Base-by-base conservation (phyloP, 1,139 yeast species). In the Yamadazyma diospyri region DNA sequence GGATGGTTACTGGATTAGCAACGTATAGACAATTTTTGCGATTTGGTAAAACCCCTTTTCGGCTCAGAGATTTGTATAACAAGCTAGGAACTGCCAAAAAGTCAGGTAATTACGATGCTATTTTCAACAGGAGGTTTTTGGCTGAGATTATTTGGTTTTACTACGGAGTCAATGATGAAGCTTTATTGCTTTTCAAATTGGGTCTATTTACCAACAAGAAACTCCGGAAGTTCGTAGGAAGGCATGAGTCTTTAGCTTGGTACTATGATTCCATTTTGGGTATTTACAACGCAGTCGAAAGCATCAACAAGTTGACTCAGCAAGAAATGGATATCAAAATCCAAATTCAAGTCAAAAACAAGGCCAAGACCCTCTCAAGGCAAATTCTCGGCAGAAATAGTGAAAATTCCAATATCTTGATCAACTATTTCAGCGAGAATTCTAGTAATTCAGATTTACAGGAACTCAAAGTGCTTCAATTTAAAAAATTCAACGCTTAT, bases 41-140 rank as follows among this genome's bases (percentile, higher is more conserved):
- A 46, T 81, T 81, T 43, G 92, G 92, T 27, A 77, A 79, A 35
- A 69, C 85, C 10, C 88, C 88, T 2, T 78, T 81, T 53, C 63
- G 82, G 40, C 32, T 75, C 5, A 48, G 64, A 33, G 54, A 51
- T 22, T 41, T 69, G 10, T 26, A 47, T 19, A 39, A 36, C 14
- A 61, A 57, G 39, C 26, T 66, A n/a, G 17, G 25, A 10, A 25
- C 32, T 6, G 41, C 39, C 19, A 25, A 46, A 12, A 34, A 43
- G 10, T 17, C 32, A 4, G 37, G 41, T n/a, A 35, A 37, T n/a
- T 32, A 45, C 18, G 27, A 37, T 4, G 25, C 31, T 12, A 62
- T 74, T 55, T 48, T 69, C 13, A 70, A 61, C 33, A 69, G 69
- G 45, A 50, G 53, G 19, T 62, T 72, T 6, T 45, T 78, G 25